Evolutionary conservation across 108 stramenopile genomes (phyloP).

Genomic region (Cylindrotheca fusiformis): DNA sequence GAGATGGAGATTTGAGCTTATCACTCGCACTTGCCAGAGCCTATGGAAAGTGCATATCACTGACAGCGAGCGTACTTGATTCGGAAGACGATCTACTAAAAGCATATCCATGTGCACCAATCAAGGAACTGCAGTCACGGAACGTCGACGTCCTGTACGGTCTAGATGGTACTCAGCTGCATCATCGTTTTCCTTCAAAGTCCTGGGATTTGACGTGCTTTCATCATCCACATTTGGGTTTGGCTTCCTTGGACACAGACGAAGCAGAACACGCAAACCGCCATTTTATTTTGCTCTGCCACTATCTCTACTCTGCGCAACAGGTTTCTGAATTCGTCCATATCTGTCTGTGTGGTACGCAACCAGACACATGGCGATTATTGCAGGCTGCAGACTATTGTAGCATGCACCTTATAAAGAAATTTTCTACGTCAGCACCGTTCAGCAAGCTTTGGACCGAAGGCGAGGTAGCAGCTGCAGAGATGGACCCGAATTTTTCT

Average conservation of each 20-base stretch:
- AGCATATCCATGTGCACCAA: slow-evolving; percentile 37
- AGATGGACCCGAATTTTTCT: slow-evolving; percentile 31
- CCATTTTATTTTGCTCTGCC: slow-evolving; percentile 47
- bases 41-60: slow-evolving; percentile 34
- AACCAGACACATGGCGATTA: slow-evolving; percentile 60
- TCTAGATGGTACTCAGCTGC: slow-evolving; percentile 60
- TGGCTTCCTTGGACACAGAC: slow-evolving; percentile 24
- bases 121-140: slow-evolving; percentile 35
- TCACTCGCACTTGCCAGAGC: slow-evolving; percentile 59
- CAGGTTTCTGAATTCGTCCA: slow-evolving; percentile 43
- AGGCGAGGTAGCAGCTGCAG: not conserved
- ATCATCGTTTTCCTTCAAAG: slow-evolving; percentile 15
- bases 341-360: slow-evolving; percentile 57
- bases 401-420: slow-evolving; percentile 22
- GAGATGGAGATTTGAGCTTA: slow-evolving; percentile 71
- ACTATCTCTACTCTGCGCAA: slow-evolving; percentile 63
- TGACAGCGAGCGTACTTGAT: slow-evolving; percentile 57
- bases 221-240: slow-evolving; percentile 76
- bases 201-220: slow-evolving; percentile 60
- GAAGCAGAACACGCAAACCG: slow-evolving; percentile 39
- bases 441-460: slow-evolving; percentile 39
- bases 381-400: slow-evolving; percentile 30
- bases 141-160: slow-evolving; percentile 38
- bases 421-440: slow-evolving; percentile 31
- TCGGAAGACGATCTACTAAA: slow-evolving; percentile 19